Evolutionary conservation across 176 grass and related monocot species (phyloP), one percentile per base, ranked within the genome.

Genomic region (Thalia dealbata): DNA sequence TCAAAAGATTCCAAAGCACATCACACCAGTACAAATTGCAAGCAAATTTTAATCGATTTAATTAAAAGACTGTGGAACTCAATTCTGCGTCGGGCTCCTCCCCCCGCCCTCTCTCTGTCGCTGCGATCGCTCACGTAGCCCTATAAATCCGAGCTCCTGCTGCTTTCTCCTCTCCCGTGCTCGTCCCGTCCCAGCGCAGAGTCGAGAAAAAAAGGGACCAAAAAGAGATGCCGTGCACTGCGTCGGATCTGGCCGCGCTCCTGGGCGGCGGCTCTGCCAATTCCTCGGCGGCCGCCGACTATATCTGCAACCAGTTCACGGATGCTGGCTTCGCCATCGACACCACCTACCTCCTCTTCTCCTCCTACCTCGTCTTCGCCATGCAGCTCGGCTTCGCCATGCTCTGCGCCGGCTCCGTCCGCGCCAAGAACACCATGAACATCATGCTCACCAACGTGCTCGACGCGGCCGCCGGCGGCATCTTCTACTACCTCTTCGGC

Each of bases 371-470:
- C 21, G 92, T 96, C 15, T 96, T 96, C 68, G 80, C 89, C 71
- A 96, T 96, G 92, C 92, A 96, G 78, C 92, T 96, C 18, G 92
- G 92, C 16, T 96, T 96, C 62, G 92, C 92, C 58, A 96, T 96
- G 92, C 89, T 96, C 19, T 96, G 92, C 64, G 89, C 92, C 0
- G 92, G 92, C 2, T 96, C 92, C 3, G 92, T 96, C 12, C 80
- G 92, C 28, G 89, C 86, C 82, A 96, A 96, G 80, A 96, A 96
- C 82, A 96, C 92, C 32, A 96, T 96, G 92, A 96, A 96, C 86
- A 96, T 96, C 72, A 96, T 96, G 92, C 92, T 96, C 55, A 96
- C 92, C 44, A 96, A 96, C 86, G 92, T 96, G 41, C 86, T 96
- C 0, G 92, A 96, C 74, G 89, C 92, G 28, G 89, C 89, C 3